A percentile compares a stretch with the other conserved stretches of the same genome.
Evolutionary conservation across 345 rosid genomes (phyloP).

Genomic region (Raphanus sativus): DNA sequence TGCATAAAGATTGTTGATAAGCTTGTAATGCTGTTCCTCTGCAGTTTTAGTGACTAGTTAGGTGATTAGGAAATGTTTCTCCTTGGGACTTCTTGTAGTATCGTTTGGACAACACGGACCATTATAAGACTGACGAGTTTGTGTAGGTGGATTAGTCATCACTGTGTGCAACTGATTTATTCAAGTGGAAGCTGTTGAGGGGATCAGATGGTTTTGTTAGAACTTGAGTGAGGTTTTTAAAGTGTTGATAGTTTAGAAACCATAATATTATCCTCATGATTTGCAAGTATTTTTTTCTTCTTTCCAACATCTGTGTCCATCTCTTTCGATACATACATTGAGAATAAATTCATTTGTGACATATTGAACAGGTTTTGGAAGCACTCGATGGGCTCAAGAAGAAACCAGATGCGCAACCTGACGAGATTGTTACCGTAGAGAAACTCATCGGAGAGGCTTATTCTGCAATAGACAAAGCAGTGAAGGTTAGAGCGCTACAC

Average conservation of each 20-base stretch:
- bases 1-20: background rate
- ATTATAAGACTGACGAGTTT: background rate
- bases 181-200: background rate
- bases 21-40: constrained; percentile 3
- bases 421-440: constrained; percentile 70
- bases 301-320: too few relatives aligned
- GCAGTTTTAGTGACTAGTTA: background rate
- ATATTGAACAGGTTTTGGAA: constrained; percentile 65
- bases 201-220: background rate
- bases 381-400: constrained; percentile 71
- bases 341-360: background rate
- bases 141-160: background rate
- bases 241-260: background rate
- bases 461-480: constrained; percentile 81
- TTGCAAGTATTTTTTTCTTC: background rate
- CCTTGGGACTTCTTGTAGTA: background rate
- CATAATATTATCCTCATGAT: background rate
- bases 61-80: background rate
- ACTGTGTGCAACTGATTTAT: background rate
- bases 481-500: constrained; percentile 69
- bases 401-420: constrained; percentile 74
- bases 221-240: background rate
- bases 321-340: too few relatives aligned
- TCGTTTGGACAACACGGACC: background rate
- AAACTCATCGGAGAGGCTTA: constrained; percentile 86